Evolutionary conservation across 192 early-diverging fungal species (phyloP), one percentile per base, ranked within the genome.

Genomic region (Kappamyces sp.): DNA sequence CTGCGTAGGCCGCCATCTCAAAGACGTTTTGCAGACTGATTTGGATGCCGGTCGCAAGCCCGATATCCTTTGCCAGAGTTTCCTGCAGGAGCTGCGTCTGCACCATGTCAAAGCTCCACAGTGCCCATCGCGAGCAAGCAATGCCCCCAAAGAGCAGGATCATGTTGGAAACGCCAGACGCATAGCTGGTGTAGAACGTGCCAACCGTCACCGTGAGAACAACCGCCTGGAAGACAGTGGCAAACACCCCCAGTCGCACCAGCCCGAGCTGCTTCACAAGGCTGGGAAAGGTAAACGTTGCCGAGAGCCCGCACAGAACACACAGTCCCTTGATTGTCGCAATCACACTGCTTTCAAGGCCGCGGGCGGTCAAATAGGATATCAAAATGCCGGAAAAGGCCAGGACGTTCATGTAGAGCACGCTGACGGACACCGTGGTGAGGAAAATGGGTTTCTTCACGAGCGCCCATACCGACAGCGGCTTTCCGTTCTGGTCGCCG

Each of bases 61-160:
- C 75, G 14, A 57, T 47, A 4, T 41, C 58, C 9, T 52, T 36
- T 5, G 49, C 62, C 3, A 72, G 63, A 12, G 64, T 63, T 43
- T 73, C 66, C 48, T 77, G 75, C 48, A 77, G 30, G 15, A 77
- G 60, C 60, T 77, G 75, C 59, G 45, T 72, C 55, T 77, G 65
- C 0, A 53, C 58, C 59, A 77, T 34, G 50, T 77, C 75, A 69
- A 77, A 77, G 0, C 51, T 45, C 75, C 75, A 77, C 60, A 77
- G 59, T n/a, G 70, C 75, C 46, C 65, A 66, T 11, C 75, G 48
- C 5, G 68, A 70, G 31, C 57, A 15, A 11, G 47, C 54, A 5
- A 63, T 64, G 5, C 75, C 71, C 8, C 22, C 63, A 53, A 77
- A 65, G 33, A 77, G 49, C 64, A 77, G 35, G 14, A 50, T 35